phyloP scores from a whole-genome alignment of 2,329 filamentous ascomycete species.

The Ophiostoma populinum region DNA sequence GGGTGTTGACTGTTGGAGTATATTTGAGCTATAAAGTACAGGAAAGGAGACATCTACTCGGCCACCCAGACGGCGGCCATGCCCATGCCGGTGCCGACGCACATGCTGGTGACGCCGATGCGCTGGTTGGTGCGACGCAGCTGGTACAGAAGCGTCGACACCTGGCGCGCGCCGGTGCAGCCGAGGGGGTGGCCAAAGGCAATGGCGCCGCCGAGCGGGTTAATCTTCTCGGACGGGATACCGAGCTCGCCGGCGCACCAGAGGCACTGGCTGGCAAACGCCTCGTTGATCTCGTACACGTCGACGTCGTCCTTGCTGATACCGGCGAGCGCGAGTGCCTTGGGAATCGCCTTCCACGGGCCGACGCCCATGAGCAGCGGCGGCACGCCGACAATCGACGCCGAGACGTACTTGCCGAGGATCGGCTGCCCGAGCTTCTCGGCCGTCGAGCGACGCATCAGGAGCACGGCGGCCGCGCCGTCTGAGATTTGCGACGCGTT shows the following conservation, averaged over 20 bases:
- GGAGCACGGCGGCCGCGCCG: slow-evolving; percentile 81
- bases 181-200: slow-evolving; percentile 91
- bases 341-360: slow-evolving; percentile 89
- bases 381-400: slow-evolving; percentile 72
- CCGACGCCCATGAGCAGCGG: slow-evolving; percentile 93
- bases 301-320: slow-evolving; percentile 82
- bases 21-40: slow-evolving; percentile 1
- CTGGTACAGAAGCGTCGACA: slow-evolving; percentile 83
- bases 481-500: slow-evolving; percentile 94
- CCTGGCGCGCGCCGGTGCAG: slow-evolving; percentile 84
- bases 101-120: slow-evolving; percentile 91
- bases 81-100: slow-evolving; percentile 90
- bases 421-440: slow-evolving; percentile 76
- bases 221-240: slow-evolving; percentile 72
- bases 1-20: too few relatives aligned
- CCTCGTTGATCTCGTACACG: slow-evolving; percentile 98
- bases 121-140: slow-evolving; percentile 67
- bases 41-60: slow-evolving; percentile 38
- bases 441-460: slow-evolving; percentile 89
- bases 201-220: slow-evolving; percentile 93
- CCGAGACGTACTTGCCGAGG: slow-evolving; percentile 80
- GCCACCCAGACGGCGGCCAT: slow-evolving; percentile 96
- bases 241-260: slow-evolving; percentile 85
- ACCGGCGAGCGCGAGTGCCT: slow-evolving; percentile 74
- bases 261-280: slow-evolving; percentile 86